Evolutionary conservation across 2,329 filamentous ascomycete genomes (phyloP), one percentile per base, ranked within the genome.

Genomic region (Fusarium pseudonygamai): DNA sequence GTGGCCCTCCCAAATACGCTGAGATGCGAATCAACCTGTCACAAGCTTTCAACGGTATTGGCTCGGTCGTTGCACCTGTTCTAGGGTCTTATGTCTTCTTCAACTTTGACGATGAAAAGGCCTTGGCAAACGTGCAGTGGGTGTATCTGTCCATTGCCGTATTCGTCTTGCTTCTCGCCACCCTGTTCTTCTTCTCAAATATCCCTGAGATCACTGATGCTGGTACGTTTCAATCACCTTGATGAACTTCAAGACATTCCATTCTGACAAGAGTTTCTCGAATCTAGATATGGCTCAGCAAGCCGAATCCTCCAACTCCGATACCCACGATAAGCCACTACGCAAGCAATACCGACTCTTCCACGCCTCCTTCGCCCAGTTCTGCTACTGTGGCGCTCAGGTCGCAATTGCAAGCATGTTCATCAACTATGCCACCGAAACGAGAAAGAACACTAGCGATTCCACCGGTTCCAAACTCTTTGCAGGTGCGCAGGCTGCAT

Each of bases 371-470:
- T 88, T 91, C 73, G 91, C 92, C 0, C 93, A 96, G 75, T 95
- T 95, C 82, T 93, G 91, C 79, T 96, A 96, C 80, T 92, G 85
- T 0, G 93, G 93, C 50, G 90, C 92, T 0, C 93, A 95, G 77
- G 85, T 92, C 26, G 89, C 87, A 61, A 89, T 92, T 61, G 90
- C 90, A 3, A 83, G 82, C 47, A 93, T 93, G 81, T 93, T 93
- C 80, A 93, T 93, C 84, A 93, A 93, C 83, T 93, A 93, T 78
- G 87, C 87, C 20, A 86, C 84, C 28, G 89, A 92, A 71, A 91
- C 89, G 4, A 85, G 90, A 59, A 80, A 85, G 3, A 82, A 82
- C n/a, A 91, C 89, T 1, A 70, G 78, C 49, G 84, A 85, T 52
- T 78, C 88, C 1, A 81, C 85, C 3, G 92, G 87, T 1, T 88